These are phyloP conservation scores for Mrakia gelida DNA, from an alignment of 768 basidiomycete species.

Conservation along the genomic window DNA sequence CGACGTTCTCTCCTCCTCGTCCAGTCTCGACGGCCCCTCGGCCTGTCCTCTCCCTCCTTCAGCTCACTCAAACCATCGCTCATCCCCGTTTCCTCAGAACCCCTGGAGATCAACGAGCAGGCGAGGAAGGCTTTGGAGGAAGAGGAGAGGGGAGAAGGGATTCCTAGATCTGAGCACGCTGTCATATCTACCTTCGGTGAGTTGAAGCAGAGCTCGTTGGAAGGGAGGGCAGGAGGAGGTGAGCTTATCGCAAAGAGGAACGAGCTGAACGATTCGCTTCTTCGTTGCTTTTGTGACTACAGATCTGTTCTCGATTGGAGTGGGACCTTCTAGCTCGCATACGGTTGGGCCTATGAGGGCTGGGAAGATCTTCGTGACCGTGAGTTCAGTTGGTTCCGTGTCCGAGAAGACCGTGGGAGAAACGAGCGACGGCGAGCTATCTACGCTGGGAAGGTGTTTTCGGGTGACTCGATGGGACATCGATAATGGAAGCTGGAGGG, in stretches of 20 bases:
- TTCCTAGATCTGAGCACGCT: slow-evolving; percentile 47
- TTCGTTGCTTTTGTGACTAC: not conserved
- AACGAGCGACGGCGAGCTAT: slow-evolving; percentile 55
- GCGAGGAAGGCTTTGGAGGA: not conserved
- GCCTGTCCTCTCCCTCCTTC: not conserved
- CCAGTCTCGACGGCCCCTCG: not conserved
- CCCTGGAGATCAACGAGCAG: not conserved
- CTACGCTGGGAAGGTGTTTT: no score
- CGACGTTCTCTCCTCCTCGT: not conserved
- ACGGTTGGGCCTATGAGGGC: slow-evolving; percentile 73
- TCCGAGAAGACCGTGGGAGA: not conserved
- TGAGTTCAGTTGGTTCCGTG: slow-evolving; percentile 1
- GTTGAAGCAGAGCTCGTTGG: not conserved
- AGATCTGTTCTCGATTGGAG: slow-evolving; percentile 78
- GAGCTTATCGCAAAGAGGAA: not conserved
- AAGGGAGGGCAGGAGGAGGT: not conserved
- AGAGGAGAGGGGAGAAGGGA: not conserved
- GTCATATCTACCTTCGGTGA: slow-evolving; percentile 80
- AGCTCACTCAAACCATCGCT: not conserved
- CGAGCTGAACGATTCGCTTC: not conserved
- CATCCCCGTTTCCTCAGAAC: not conserved
- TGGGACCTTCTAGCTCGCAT: slow-evolving; percentile 56
- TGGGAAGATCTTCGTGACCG: slow-evolving; percentile 29
- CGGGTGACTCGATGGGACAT: no score
- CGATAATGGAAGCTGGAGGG: no score